Conservation (phyloP, 176 grass and related monocot genomes). For the Musa acuminata region DNA sequence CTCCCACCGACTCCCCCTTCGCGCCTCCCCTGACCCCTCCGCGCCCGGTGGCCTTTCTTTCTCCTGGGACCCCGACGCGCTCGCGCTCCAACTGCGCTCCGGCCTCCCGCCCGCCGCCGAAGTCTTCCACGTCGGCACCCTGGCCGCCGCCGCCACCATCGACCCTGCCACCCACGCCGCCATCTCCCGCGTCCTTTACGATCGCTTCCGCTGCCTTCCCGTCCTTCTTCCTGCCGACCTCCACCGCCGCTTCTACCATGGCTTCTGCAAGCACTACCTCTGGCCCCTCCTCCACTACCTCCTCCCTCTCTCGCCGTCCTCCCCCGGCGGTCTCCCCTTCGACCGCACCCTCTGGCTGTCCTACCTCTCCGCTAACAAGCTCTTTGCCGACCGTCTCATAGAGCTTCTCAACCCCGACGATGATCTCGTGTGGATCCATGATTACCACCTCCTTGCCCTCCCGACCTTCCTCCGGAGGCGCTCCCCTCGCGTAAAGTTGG, state of each 20-base stretch:
- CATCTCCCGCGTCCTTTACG: conserved; percentile 23
- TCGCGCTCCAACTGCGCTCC: conserved; percentile 34
- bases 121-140: conserved; percentile 32
- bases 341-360: background rate
- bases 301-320: conserved; percentile 13
- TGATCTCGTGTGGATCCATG: conserved; percentile 38
- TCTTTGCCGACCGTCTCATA: conserved; percentile 25
- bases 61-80: conserved; percentile 36
- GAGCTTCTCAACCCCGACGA: conserved; percentile 26
- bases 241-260: conserved; percentile 32
- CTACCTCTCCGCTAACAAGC: conserved; percentile 22
- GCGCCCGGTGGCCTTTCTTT: conserved; percentile 32
- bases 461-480: conserved; percentile 33
- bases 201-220: conserved; percentile 34
- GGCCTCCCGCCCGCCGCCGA: conserved; percentile 12
- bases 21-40: conserved; percentile 24
- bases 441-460: conserved; percentile 38
- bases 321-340: conserved; percentile 21
- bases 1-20: conserved; percentile 58
- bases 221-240: conserved; percentile 19
- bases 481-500: conserved; percentile 23
- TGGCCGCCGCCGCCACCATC: conserved; percentile 18
- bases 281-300: conserved; percentile 54
- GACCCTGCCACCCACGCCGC: conserved; percentile 6
- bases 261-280: conserved; percentile 47